Conservation (phyloP, 148 eudicot species). For the Drosera capensis region DNA sequence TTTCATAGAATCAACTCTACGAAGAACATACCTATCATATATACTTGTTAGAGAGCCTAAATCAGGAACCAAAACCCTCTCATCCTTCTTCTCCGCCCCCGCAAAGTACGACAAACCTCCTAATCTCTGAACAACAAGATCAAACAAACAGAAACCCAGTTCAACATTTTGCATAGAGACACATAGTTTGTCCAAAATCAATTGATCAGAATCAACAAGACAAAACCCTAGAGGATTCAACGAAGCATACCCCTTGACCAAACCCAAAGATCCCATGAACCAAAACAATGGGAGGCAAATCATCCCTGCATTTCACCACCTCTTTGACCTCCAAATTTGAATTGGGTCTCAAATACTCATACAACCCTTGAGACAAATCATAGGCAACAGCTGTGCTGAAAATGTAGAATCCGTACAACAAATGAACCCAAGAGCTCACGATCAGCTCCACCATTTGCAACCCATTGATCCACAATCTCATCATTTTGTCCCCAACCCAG, state of each 20-base stretch:
- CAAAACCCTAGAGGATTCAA: background rate
- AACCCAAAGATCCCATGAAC: constrained; percentile 94
- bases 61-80: constrained; percentile 90
- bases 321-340: constrained; percentile 21
- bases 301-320: constrained; percentile 18
- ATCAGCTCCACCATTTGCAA: constrained; percentile 59
- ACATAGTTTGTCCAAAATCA: too few relatives aligned
- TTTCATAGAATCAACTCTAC: background rate
- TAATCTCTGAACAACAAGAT: constrained; percentile 38
- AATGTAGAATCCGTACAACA: constrained; percentile 71
- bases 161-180: background rate
- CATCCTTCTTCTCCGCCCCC: constrained; percentile 95
- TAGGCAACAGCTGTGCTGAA: constrained; percentile 66
- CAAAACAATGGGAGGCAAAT: constrained; percentile 82
- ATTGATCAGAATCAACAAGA: too few relatives aligned
- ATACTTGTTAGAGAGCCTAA: constrained; percentile 84
- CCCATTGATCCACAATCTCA: constrained; percentile 40
- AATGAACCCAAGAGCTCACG: constrained; percentile 73
- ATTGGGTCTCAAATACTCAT: constrained; percentile 32
- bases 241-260: constrained; percentile 78
- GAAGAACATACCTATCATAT: constrained; percentile 55
- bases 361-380: constrained; percentile 55
- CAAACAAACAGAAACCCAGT: constrained; percentile 7
- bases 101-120: constrained; percentile 83
- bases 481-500: constrained; percentile 72